A percentile compares a stretch with the other conserved stretches of the same genome.
Conservation (phyloP, 495 filamentous ascomycete genomes). For the Hypoxylon fuscum region DNA sequence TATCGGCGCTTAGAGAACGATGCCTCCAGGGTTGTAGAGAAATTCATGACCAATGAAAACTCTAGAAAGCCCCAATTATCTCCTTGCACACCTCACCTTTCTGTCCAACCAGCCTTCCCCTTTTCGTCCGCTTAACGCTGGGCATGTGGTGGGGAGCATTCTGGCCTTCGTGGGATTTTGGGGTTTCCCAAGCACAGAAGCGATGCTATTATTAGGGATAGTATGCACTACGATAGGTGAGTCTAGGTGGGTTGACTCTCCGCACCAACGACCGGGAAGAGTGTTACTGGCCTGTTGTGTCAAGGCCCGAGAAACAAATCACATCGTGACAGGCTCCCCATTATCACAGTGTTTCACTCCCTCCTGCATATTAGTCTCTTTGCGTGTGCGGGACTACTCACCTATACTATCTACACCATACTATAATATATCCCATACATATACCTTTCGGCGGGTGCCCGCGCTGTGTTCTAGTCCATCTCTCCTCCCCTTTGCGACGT, state of each 20-base stretch:
- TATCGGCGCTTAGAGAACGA: constrained; percentile 43
- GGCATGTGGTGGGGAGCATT: constrained; percentile 36
- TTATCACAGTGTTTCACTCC: constrained; percentile 43
- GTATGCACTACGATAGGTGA: constrained; percentile 12
- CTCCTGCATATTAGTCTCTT: constrained; percentile 32
- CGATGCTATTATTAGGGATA: constrained; percentile 52
- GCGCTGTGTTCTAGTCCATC: constrained; percentile 42
- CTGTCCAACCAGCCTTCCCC: constrained; percentile 54
- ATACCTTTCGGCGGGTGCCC: constrained; percentile 53
- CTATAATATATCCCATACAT: constrained; percentile 52
- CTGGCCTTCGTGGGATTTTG: constrained; percentile 38
- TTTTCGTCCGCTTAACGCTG: constrained; percentile 49
- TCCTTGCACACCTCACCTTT: constrained; percentile 27
- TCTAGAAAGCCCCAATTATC: constrained; percentile 27
- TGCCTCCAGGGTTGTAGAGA: constrained; percentile 34
- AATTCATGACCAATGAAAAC: constrained; percentile 31
- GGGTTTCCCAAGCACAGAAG: constrained; percentile 32
- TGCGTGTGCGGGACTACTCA: constrained; percentile 35
- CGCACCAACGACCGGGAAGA: constrained; percentile 23
- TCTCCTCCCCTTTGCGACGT: constrained; percentile 46
- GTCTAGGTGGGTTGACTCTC: constrained; percentile 27
- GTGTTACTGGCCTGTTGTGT: constrained; percentile 37
- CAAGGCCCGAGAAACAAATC: constrained; percentile 46
- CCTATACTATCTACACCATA: constrained; percentile 34
- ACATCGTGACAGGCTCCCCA: constrained; percentile 37